Evolutionary conservation across 257 asterid species (phyloP), one percentile per base, ranked within the genome.

Genomic region (Jacaranda mimosifolia): DNA sequence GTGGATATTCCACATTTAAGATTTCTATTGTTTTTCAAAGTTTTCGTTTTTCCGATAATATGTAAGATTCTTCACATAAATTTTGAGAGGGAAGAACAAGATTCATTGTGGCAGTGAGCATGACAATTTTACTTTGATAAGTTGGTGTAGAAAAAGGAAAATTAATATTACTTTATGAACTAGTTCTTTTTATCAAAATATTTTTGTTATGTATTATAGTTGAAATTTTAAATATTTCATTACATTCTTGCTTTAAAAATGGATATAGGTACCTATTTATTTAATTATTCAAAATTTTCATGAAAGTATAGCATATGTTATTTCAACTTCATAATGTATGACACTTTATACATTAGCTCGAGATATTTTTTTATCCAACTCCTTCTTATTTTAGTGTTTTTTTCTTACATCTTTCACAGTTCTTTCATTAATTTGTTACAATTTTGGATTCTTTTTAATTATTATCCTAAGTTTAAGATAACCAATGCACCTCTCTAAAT

Each of bases 51-150:
- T 72, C 43, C 55, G 80, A 42, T 56, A 46, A 19, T 86, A 68
- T 82, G 63, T 73, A 9, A 70, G 72, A 69, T 58, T 74, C 68
- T 73, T 68, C 79, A 63, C 83, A 79, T 62, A 67, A 75, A 75
- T 13, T 78, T 84, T 84, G 83, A 67, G 84, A 84, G 88, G 88
- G 88, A 84, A 81, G 82, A 84, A 71, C 82, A 71, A 75, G 75
- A 40, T 69, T 63, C 64, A 60, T 68, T 52, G 66, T 73, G 53
- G 42, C n/a, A 51, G 75, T 46, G 62, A 58, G 49, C 62, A 74
- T 70, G 43, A 11, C 46, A 36, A 38, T 70, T 77, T 39, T 18
- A 46, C 49, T 62, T 62, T 52, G 68, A 63, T 59, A 40, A 4
- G 46, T 42, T 42, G 46, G 7, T 40, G 46, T 76, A 45, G 11